Conservation (phyloP, 768 basidiomycete genomes). For the Leccinellum luteum region DNA sequence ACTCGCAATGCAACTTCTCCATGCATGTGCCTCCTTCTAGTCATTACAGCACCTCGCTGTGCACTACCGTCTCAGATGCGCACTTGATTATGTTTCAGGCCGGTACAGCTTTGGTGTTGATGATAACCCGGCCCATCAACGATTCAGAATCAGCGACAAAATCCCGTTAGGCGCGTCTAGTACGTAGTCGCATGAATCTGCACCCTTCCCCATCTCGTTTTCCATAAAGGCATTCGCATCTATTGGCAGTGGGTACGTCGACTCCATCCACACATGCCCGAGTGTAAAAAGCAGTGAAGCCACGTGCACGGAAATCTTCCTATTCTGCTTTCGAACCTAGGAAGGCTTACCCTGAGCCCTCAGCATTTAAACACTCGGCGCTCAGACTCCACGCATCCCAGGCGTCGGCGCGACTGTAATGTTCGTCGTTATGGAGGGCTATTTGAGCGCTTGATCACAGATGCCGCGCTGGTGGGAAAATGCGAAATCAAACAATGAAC, state of each 20-base stretch:
- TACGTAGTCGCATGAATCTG: too few relatives aligned
- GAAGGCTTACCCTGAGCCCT: background rate
- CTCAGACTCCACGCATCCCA: background rate
- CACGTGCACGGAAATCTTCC: too few relatives aligned
- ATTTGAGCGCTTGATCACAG: background rate
- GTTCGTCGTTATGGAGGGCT: too few relatives aligned
- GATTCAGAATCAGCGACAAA: too few relatives aligned
- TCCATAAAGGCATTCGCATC: too few relatives aligned
- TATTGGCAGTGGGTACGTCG: too few relatives aligned
- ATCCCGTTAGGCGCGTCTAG: too few relatives aligned
- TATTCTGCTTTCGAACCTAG: background rate
- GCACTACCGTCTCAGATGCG: background rate
- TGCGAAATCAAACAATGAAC: background rate
- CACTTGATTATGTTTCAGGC: too few relatives aligned
- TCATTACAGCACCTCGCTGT: background rate
- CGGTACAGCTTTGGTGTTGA: background rate
- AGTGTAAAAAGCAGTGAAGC: too few relatives aligned
- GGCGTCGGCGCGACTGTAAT: too few relatives aligned
- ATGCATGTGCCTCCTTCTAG: background rate
- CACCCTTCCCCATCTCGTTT: too few relatives aligned
- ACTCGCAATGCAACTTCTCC: background rate
- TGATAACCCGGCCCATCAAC: background rate
- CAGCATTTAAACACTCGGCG: background rate
- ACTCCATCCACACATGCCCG: background rate
- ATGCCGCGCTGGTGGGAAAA: background rate